Conservation (phyloP, 169 alveolate genomes). For the Eimeria sp. region DNA sequence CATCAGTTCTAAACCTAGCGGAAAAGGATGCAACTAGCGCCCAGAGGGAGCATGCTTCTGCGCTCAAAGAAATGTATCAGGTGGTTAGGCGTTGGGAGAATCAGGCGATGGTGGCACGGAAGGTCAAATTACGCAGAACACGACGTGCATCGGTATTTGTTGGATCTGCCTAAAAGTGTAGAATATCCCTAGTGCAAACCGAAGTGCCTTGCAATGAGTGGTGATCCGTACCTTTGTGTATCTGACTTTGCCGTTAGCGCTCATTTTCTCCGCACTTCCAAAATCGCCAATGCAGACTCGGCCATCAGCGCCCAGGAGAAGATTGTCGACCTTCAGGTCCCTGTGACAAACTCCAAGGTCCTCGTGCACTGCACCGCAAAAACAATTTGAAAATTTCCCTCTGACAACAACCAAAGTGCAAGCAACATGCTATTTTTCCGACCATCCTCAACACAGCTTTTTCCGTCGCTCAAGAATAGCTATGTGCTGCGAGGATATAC, state of each 20-base stretch:
- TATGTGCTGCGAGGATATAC: neutral
- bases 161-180: neutral
- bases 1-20: neutral
- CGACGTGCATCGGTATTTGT: neutral
- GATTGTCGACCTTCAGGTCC: constrained; percentile 82
- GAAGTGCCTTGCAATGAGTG: neutral
- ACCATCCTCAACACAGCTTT: neutral
- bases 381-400: neutral
- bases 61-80: neutral
- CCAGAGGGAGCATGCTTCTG: neutral
- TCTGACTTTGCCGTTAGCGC: constrained; percentile 69
- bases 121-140: constrained; percentile 11
- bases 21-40: neutral
- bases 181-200: neutral
- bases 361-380: constrained; percentile 81
- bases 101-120: neutral
- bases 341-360: constrained; percentile 77
- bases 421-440: neutral
- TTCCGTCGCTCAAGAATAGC: neutral
- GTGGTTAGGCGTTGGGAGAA: neutral
- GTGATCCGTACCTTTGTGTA: constrained; percentile 77
- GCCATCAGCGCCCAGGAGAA: constrained; percentile 80
- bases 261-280: constrained; percentile 81
- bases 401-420: neutral
- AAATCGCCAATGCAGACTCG: constrained; percentile 78